Evolutionary conservation across 805 yeast genomes (phyloP).

Genomic region (Brettanomyces naardenensis): DNA sequence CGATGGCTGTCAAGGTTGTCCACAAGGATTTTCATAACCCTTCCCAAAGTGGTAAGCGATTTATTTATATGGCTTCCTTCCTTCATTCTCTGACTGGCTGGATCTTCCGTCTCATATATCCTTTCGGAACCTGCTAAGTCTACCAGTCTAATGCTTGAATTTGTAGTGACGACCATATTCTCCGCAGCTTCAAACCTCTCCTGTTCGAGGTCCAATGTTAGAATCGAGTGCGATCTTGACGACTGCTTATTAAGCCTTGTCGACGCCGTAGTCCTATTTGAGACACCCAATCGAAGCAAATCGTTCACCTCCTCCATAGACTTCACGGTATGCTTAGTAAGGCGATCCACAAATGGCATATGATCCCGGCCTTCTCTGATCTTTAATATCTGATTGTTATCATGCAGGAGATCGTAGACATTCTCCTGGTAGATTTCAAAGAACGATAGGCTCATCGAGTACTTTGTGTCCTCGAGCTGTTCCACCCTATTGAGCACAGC

Average conservation of each 20-base stretch:
- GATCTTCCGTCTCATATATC: no score
- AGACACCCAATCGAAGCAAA: slow-evolving; percentile 46
- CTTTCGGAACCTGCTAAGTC: no score
- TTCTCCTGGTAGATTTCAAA: slow-evolving; percentile 86
- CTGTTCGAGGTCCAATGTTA: no score
- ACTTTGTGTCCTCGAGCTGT: slow-evolving; percentile 54
- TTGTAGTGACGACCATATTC: no score
- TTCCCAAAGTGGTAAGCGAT: slow-evolving; percentile 78
- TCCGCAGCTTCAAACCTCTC: no score
- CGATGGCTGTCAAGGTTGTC: no score
- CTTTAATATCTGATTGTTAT: no score
- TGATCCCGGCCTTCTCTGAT: slow-evolving; percentile 62
- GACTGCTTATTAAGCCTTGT: slow-evolving; percentile 78
- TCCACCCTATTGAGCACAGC: slow-evolving; percentile 67
- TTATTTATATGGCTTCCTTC: slow-evolving; percentile 89
- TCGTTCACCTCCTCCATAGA: slow-evolving; percentile 43
- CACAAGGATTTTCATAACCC: no score
- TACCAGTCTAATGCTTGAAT: no score
- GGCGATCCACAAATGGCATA: slow-evolving; percentile 39
- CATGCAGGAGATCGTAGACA: slow-evolving; percentile 56
- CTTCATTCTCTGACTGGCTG: slow-evolving; percentile 70
- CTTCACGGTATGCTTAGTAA: slow-evolving; percentile 30
- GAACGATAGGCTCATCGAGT: slow-evolving; percentile 60
- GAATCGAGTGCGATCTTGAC: slow-evolving; percentile 87
- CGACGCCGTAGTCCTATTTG: slow-evolving; percentile 67